A percentile compares a stretch with the other conserved stretches of the same genome.
Conservation (phyloP, 441 rosid species). For the Arabidopsis lyrata region DNA sequence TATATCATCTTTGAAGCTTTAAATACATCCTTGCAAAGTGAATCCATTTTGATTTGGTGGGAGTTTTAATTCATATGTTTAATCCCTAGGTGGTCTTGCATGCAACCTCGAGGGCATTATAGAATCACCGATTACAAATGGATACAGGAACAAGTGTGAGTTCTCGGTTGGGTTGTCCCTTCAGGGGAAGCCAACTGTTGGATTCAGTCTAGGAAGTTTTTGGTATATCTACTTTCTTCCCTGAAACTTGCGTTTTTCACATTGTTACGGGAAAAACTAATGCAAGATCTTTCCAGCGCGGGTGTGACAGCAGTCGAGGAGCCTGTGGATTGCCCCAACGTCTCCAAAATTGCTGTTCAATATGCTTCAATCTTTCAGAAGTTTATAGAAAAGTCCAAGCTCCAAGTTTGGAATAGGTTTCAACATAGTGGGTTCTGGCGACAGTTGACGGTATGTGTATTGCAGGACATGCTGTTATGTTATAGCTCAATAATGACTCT, state of each 20-base stretch:
- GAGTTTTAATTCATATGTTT: constrained; percentile 17
- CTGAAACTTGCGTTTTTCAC: constrained; percentile 18
- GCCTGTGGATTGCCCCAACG: constrained; percentile 91
- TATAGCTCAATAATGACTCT: constrained; percentile 28
- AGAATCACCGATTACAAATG: constrained; percentile 80
- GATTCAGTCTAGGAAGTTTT: constrained; percentile 93
- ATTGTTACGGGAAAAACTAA: constrained; percentile 33
- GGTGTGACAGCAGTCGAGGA: constrained; percentile 97
- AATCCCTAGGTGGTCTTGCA: constrained; percentile 80
- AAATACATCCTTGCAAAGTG: not conserved
- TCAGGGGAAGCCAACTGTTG: constrained; percentile 83
- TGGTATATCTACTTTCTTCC: constrained; percentile 49
- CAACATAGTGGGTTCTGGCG: constrained; percentile 93
- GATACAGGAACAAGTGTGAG: constrained; percentile 98
- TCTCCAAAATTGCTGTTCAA: constrained; percentile 72
- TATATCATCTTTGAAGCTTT: not conserved
- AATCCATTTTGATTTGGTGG: constrained; percentile 1
- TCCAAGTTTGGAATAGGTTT: constrained; percentile 95
- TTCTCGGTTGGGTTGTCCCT: constrained; percentile 90
- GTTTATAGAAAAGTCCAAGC: constrained; percentile 68
- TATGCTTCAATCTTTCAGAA: constrained; percentile 86
- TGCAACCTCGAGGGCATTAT: constrained; percentile 85
- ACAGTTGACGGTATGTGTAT: constrained; percentile 77
- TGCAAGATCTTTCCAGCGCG: constrained; percentile 56
- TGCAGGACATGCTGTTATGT: constrained; percentile 12